A percentile compares a stretch with the other conserved stretches of the same genome.
Conservation (phyloP, 192 early-diverging fungal species). For the Dispira parvispora region DNA sequence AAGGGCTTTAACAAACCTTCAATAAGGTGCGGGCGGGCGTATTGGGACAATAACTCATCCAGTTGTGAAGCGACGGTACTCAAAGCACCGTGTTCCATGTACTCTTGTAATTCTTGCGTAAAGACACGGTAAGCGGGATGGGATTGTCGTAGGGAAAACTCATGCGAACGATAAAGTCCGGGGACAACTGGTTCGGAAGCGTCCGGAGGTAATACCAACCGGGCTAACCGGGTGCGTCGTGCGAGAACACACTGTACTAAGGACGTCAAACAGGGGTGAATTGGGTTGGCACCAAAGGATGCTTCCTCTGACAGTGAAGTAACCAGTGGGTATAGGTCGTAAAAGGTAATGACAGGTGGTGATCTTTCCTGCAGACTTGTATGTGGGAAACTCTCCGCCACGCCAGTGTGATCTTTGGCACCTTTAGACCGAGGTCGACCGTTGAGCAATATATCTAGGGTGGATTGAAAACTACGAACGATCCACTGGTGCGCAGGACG, state of each 20-base stretch:
- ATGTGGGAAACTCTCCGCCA: background rate
- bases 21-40: background rate
- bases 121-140: background rate
- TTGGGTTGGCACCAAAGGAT: background rate
- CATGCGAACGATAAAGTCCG: background rate
- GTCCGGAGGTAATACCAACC: background rate
- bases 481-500: background rate
- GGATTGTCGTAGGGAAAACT: background rate
- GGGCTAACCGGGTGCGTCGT: background rate
- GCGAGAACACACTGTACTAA: background rate
- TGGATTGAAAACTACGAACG: background rate
- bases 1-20: background rate
- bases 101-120: background rate
- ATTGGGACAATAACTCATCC: background rate
- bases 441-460: background rate
- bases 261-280: background rate
- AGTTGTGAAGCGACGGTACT: background rate
- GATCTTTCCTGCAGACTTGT: background rate
- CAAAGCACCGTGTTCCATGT: background rate
- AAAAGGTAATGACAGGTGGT: background rate
- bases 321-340: background rate
- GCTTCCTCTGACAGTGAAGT: background rate
- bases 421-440: background rate
- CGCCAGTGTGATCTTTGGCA: background rate
- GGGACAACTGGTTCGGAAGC: background rate